Evolutionary conservation across 371 early-diverging fungal genomes (phyloP).

Genomic region (Mucor piriformis): DNA sequence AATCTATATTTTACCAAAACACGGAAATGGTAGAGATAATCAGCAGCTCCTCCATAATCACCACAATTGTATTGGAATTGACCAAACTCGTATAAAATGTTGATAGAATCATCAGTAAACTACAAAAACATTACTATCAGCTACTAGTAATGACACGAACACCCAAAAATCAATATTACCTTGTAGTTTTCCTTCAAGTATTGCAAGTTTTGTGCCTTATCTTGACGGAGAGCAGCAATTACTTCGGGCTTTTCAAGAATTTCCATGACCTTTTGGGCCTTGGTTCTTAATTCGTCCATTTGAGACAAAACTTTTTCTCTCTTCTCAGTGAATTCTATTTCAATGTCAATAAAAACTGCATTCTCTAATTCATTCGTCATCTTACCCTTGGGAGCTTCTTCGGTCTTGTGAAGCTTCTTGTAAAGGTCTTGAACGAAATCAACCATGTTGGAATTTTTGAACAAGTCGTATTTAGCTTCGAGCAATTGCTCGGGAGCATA

Average conservation of each 20-base stretch:
- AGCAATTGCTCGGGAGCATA: constrained; percentile 75
- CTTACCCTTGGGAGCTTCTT: constrained; percentile 68
- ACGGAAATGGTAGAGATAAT: constrained; percentile 91
- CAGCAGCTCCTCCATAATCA: constrained; percentile 88
- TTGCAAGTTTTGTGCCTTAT: constrained; percentile 86
- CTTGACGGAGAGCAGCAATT: constrained; percentile 85
- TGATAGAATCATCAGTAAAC: constrained; percentile 85
- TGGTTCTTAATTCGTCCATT: constrained; percentile 73
- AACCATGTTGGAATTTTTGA: constrained; percentile 90
- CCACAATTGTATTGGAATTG: constrained; percentile 92
- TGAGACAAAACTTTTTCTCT: constrained; percentile 73
- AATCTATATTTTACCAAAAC: constrained; percentile 69
- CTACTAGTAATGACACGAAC: too few species aligned
- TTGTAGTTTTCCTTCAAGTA: constrained; percentile 82
- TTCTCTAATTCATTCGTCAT: too few species aligned
- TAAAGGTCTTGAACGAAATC: constrained; percentile 85
- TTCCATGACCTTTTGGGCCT: constrained; percentile 84
- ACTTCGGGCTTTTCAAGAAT: constrained; percentile 92
- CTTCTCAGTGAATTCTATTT: constrained; percentile 59
- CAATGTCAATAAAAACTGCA: too few species aligned
- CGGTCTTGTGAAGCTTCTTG: constrained; percentile 73
- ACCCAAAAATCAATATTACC: too few species aligned
- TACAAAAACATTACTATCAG: too few species aligned
- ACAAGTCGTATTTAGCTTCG: constrained; percentile 86
- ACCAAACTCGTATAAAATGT: constrained; percentile 83